These are phyloP conservation scores for Parietichytrium sp. DNA, from an alignment of 108 stramenopile genomes.

Conservation along the genomic window DNA sequence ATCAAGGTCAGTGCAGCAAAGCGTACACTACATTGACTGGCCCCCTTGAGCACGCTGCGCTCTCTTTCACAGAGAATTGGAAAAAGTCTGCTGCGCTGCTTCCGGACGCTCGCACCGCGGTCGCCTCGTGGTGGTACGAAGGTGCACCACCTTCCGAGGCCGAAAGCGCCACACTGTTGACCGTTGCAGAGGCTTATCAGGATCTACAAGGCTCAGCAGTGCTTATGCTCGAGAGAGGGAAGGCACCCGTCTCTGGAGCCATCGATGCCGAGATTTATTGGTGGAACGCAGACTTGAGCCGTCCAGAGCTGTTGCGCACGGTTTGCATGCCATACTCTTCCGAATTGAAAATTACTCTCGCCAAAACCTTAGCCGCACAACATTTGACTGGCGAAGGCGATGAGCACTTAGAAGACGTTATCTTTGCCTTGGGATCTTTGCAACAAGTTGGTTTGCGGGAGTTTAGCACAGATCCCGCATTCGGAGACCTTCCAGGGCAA, in stretches of 20 bases:
- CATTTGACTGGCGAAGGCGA: not conserved
- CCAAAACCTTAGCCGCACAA: not conserved
- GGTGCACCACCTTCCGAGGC: not conserved
- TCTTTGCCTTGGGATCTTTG: too few relatives aligned
- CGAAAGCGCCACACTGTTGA: not conserved
- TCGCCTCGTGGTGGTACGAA: not conserved
- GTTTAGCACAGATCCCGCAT: not conserved
- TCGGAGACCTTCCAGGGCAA: not conserved
- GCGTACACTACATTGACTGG: not conserved
- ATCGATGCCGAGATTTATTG: not conserved
- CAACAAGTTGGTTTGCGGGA: not conserved
- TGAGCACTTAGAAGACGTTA: not conserved
- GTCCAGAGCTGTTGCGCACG: not conserved
- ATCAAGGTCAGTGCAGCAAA: not conserved
- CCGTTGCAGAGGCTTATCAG: not conserved
- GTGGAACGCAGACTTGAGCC: not conserved
- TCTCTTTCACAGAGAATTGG: not conserved
- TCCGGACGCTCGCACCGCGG: not conserved
- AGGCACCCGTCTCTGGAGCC: not conserved
- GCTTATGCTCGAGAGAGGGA: not conserved
- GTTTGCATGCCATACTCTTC: not conserved
- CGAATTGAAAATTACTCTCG: not conserved
- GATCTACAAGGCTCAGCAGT: constrained; percentile 13
- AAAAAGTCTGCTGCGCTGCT: not conserved
- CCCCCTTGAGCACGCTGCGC: not conserved